These are phyloP conservation scores for Mortierella sp. DNA, from an alignment of 371 early-diverging fungal genomes.

Conservation along the genomic window DNA sequence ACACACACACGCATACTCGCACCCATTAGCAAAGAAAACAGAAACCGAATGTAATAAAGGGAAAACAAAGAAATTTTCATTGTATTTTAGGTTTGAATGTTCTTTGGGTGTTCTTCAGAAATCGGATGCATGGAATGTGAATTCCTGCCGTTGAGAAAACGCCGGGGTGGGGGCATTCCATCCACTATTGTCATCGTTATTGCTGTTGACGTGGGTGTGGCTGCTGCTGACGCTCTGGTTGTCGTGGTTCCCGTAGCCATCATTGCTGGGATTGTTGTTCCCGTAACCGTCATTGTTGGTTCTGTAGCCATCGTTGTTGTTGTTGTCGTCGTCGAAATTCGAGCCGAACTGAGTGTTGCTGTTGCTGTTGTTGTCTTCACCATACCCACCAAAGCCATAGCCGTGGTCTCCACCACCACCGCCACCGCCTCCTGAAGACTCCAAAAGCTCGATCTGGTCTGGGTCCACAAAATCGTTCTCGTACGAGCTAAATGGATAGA, in stretches of 20 bases:
- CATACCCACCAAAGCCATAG: background rate
- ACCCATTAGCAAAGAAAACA: background rate
- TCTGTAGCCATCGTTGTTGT: background rate
- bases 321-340: too few species aligned
- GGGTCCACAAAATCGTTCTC: constrained; percentile 25
- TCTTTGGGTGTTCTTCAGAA: too few species aligned
- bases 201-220: background rate
- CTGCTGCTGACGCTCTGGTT: background rate
- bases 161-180: background rate
- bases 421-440: background rate
- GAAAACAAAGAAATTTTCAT: too few species aligned
- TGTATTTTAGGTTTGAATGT: background rate
- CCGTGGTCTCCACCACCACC: background rate
- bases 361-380: background rate
- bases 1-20: background rate
- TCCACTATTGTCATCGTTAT: background rate
- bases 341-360: background rate
- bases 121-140: too few species aligned
- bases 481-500: constrained; percentile 10
- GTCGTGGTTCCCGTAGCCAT: too few species aligned
- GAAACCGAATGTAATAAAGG: background rate
- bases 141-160: background rate
- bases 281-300: too few species aligned
- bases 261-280: too few species aligned
- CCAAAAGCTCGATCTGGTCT: constrained; percentile 4